phyloP scores from a whole-genome alignment of 2,329 filamentous ascomycete genomes.

The Xylariaceae sp. region DNA sequence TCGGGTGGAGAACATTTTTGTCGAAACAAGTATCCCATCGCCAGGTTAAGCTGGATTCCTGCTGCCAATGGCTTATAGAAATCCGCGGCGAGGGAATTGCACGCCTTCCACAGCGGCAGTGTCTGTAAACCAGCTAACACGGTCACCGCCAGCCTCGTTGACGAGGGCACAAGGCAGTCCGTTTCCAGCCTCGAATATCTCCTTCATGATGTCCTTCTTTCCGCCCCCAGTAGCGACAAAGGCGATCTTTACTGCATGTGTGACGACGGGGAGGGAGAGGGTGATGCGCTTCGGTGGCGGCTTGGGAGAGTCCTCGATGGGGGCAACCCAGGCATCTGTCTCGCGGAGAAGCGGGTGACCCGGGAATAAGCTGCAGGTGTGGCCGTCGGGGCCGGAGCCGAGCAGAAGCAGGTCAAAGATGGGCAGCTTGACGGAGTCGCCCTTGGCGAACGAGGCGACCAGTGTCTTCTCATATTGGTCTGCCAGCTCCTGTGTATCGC shows the following conservation, averaged over 20 bases:
- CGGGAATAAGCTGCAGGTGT: slow-evolving; percentile 96
- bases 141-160: slow-evolving; percentile 78
- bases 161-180: slow-evolving; percentile 82
- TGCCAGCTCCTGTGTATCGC: slow-evolving; percentile 86
- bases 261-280: slow-evolving; percentile 84
- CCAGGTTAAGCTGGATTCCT: background rate
- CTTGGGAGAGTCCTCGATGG: slow-evolving; percentile 92
- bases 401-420: slow-evolving; percentile 93
- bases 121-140: slow-evolving; percentile 95
- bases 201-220: slow-evolving; percentile 89
- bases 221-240: slow-evolving; percentile 87
- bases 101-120: slow-evolving; percentile 81
- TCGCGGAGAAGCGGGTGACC: slow-evolving; percentile 83
- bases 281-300: slow-evolving; percentile 89
- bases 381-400: slow-evolving; percentile 91
- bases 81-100: slow-evolving; percentile 70
- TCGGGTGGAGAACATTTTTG: too few species aligned
- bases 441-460: slow-evolving; percentile 79
- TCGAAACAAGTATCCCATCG: too few species aligned
- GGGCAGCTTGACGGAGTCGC: slow-evolving; percentile 90
- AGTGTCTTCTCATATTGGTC: slow-evolving; percentile 90
- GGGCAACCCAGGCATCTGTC: slow-evolving; percentile 83
- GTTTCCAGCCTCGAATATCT: slow-evolving; percentile 83
- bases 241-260: slow-evolving; percentile 78
- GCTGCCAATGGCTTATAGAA: slow-evolving; percentile 35